These are phyloP conservation scores for Onygena corvina DNA, from an alignment of 2,329 filamentous ascomycete genomes.

Conservation along the genomic window DNA sequence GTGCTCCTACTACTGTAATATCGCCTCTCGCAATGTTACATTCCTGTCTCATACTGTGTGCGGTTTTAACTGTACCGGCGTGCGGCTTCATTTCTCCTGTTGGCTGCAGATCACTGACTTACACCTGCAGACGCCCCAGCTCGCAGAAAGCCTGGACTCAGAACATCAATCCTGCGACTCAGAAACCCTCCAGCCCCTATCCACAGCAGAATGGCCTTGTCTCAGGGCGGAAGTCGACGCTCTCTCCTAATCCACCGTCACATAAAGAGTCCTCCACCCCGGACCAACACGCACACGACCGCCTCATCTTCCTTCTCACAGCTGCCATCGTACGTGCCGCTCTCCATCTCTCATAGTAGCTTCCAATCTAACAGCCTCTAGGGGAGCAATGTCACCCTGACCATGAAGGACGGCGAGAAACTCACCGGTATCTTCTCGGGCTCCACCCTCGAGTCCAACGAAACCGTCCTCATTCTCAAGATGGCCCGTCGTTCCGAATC, in stretches of 20 bases:
- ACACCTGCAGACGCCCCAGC: slow-evolving; percentile 36
- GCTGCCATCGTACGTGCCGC: slow-evolving; percentile 44
- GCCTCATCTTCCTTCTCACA: slow-evolving; percentile 47
- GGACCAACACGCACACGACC: slow-evolving; percentile 49
- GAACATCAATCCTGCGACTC: slow-evolving; percentile 50
- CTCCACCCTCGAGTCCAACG: slow-evolving; percentile 40
- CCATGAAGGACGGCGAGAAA: slow-evolving; percentile 48
- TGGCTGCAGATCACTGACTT: slow-evolving; percentile 18
- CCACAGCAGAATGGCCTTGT: slow-evolving; percentile 44
- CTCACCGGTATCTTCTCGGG: slow-evolving; percentile 51
- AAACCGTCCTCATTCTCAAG: slow-evolving; percentile 49
- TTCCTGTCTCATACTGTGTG: too few species aligned
- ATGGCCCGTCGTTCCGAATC: slow-evolving; percentile 46
- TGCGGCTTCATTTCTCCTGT: too few species aligned
- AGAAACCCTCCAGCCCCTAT: slow-evolving; percentile 38
- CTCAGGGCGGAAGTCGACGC: slow-evolving; percentile 32
- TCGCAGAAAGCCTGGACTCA: slow-evolving; percentile 50
- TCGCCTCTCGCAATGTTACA: too few species aligned
- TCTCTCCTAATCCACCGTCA: slow-evolving; percentile 28
- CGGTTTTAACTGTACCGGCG: too few species aligned
- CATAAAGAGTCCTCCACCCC: slow-evolving; percentile 41
- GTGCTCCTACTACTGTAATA: too few species aligned
- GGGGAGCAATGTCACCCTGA: slow-evolving; percentile 46
- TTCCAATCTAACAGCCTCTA: slow-evolving; percentile 22
- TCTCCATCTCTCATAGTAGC: neutral